phyloP scores from a whole-genome alignment of 768 basidiomycete genomes.

The Hydnomerulius pinastri region DNA sequence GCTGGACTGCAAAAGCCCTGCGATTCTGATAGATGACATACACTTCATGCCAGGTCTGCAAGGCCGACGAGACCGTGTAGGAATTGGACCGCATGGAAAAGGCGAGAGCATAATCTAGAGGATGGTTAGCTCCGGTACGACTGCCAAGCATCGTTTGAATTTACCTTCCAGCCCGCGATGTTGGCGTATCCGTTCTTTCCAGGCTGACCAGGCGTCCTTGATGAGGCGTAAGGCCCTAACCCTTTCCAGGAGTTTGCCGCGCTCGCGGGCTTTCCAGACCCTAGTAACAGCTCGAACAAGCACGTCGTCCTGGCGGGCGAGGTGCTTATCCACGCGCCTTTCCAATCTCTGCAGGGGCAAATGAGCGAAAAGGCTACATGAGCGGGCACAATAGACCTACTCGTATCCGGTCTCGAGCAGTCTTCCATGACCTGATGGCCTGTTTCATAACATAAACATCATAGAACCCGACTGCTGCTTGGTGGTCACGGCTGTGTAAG shows the following conservation, averaged over 20 bases:
- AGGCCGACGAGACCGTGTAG: constrained; percentile 32
- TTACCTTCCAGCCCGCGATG: constrained; percentile 50
- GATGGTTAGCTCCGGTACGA: constrained; percentile 12
- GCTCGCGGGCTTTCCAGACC: constrained; percentile 71
- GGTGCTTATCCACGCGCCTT: constrained; percentile 55
- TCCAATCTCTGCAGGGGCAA: constrained; percentile 51
- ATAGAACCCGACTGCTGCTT: constrained; percentile 45
- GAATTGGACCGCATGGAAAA: constrained; percentile 51
- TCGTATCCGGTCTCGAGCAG: constrained; percentile 47
- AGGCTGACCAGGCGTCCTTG: constrained; percentile 48
- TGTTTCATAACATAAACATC: constrained; percentile 45
- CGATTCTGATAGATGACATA: constrained; percentile 48
- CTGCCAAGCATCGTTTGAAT: constrained; percentile 5
- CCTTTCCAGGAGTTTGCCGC: constrained; percentile 57
- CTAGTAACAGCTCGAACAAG: constrained; percentile 59
- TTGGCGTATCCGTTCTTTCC: constrained; percentile 48
- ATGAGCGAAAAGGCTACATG: constrained; percentile 11
- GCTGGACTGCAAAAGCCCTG: constrained; percentile 46
- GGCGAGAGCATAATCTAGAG: constrained; percentile 48
- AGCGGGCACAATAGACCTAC: constrained; percentile 36
- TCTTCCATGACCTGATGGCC: constrained; percentile 57
- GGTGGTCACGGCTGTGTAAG: constrained; percentile 43
- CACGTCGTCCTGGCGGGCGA: constrained; percentile 56
- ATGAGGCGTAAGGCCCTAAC: constrained; percentile 48
- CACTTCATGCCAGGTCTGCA: constrained; percentile 50